Evolutionary conservation across 176 grass and related monocot genomes (phyloP), one percentile per base, ranked within the genome.

Genomic region (Oryza rufipogon): DNA sequence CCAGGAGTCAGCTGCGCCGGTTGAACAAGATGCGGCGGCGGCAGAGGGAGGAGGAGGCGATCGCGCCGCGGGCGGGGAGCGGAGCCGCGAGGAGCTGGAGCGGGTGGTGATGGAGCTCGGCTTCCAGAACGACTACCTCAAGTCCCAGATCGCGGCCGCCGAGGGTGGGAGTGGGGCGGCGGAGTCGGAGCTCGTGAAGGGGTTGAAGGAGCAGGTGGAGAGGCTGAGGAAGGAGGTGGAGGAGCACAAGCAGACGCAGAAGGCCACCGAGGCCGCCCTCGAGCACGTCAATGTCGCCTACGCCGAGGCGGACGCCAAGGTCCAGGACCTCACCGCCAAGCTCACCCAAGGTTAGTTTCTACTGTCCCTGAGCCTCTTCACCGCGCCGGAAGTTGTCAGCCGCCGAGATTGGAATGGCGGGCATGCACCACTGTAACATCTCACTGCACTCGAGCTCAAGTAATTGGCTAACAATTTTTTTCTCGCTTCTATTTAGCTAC

Each of bases 241-340:
- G 56, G 90, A 91, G 85, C 91, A 96, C 74, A 93, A 80, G 66
- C 88, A 89, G 85, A 96, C 89, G 26, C 96, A 93, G 79, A 90
- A 91, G 80, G 96, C 92, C 11, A 84, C 87, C 8, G 88, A 99
- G 47, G 80, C 75, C 64, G 96, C 93, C 15, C 77, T 99, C 16
- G 96, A 92, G 76, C 93, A 96, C 71, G 93, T 99, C 51, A 90
- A 94, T 76, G 75, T 87, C 54, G 70, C 89, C 38, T 91, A 94
- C 39, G 86, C 87, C 5, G 93, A 99, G 63, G 96, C 93, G 30
- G 96, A 96, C 39, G 86, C 86, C 79, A 99, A 99, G 86, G 88
- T 88, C 66, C 91, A 96, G 79, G 84, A 86, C 71, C 88, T 96
- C 74, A 79, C 93, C 14, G 70, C 84, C 74, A 99, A 99, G 89